These are phyloP conservation scores for Diplotaxis tenuifolia DNA, from an alignment of 345 rosid genomes.

Conservation along the genomic window DNA sequence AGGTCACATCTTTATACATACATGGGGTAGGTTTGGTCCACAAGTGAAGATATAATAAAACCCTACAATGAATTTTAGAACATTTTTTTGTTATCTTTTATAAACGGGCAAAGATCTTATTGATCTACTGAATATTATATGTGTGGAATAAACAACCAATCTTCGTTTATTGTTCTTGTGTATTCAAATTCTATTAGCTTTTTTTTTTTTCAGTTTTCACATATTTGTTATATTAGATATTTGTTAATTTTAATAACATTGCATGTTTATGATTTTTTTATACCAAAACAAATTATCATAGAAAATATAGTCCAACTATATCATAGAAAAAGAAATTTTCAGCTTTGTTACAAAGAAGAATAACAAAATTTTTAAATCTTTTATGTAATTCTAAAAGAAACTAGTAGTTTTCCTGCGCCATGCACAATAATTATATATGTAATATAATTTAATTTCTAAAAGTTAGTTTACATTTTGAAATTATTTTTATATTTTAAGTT, in stretches of 20 bases:
- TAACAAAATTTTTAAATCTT: not conserved
- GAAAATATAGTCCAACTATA: not conserved
- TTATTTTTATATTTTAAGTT: too few species aligned
- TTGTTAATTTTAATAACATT: slow-evolving; percentile 10
- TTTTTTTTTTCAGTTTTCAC: not conserved
- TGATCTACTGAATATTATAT: not conserved
- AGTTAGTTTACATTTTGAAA: too few species aligned
- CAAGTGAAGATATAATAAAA: not conserved
- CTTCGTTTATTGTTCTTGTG: not conserved
- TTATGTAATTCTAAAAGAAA: not conserved
- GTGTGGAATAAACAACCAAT: not conserved
- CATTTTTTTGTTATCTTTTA: slow-evolving; percentile 11
- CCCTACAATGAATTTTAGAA: not conserved
- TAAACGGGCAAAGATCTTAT: not conserved
- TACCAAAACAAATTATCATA: not conserved
- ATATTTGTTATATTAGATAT: too few species aligned
- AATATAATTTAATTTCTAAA: too few species aligned
- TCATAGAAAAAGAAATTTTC: not conserved
- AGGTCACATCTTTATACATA: not conserved
- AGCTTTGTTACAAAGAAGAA: not conserved
- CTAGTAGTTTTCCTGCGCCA: too few species aligned
- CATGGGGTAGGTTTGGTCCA: slow-evolving; percentile 32
- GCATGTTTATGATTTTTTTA: slow-evolving; percentile 17
- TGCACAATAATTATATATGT: too few species aligned
- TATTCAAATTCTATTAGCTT: not conserved